phyloP scores from a whole-genome alignment of 176 grass and related monocot species.

The Ananas comosus region DNA sequence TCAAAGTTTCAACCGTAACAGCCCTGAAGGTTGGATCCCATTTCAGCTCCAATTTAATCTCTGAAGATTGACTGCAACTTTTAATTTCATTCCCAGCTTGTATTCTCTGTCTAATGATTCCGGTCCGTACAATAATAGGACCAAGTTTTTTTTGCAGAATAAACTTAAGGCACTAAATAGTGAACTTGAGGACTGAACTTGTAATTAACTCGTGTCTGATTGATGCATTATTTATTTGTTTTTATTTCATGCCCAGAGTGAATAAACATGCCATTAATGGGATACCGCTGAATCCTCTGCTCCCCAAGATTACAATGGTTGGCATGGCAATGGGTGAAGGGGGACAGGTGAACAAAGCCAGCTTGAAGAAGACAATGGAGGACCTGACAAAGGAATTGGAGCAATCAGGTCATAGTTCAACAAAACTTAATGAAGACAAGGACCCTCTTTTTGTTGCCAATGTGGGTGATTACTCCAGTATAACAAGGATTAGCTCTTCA shows the following conservation, averaged over 20 bases:
- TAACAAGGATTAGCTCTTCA: conserved; percentile 51
- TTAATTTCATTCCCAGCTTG: too few species aligned
- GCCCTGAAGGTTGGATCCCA: too few species aligned
- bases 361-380: conserved; percentile 82
- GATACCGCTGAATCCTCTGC: conserved; percentile 47
- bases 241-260: conserved; percentile 19
- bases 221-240: conserved; percentile 10
- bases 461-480: conserved; percentile 73
- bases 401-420: conserved; percentile 41
- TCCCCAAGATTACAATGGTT: conserved; percentile 91
- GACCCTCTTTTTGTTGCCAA: conserved; percentile 89
- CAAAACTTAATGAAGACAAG: conserved; percentile 44
- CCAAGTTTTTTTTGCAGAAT: too few species aligned
- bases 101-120: too few species aligned
- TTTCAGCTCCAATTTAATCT: too few species aligned
- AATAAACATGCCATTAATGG: conserved; percentile 22
- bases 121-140: too few species aligned
- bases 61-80: too few species aligned
- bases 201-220: too few species aligned
- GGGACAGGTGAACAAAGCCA: conserved; percentile 61
- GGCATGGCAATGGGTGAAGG: conserved; percentile 74
- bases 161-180: too few species aligned
- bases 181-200: too few species aligned
- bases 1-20: too few species aligned
- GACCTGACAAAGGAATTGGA: conserved; percentile 75